Evolutionary conservation across 2,329 filamentous ascomycete genomes (phyloP).

Genomic region (Exophiala dermatitidis): DNA sequence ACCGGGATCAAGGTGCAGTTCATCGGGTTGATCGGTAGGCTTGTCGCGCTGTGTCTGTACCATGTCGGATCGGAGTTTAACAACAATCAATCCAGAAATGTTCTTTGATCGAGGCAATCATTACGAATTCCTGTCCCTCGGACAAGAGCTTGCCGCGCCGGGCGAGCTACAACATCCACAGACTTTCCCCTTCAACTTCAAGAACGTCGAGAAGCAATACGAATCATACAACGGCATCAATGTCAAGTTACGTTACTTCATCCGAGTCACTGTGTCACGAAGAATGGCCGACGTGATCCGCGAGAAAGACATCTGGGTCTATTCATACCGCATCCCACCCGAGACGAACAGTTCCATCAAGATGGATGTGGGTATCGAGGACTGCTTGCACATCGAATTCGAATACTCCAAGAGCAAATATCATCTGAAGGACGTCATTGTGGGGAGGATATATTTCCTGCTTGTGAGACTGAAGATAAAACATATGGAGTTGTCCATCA

Average conservation of each 20-base stretch:
- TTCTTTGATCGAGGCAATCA: conserved; percentile 99
- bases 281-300: conserved; percentile 97
- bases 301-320: conserved; percentile 99
- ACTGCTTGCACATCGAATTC: conserved; percentile 98
- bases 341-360: conserved; percentile 99
- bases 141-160: conserved; percentile 91
- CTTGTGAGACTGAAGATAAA: conserved; percentile 97
- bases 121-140: conserved; percentile 96
- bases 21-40: conserved; percentile 87
- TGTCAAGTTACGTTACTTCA: conserved; percentile 96
- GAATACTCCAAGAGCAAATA: conserved; percentile 99
- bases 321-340: conserved; percentile 94
- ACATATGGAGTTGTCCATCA: conserved; percentile 98
- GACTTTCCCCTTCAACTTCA: conserved; percentile 99
- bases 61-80: conserved; percentile 4
- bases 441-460: conserved; percentile 96
- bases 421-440: conserved; percentile 97
- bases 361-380: conserved; percentile 99
- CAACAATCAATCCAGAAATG: conserved; percentile 62
- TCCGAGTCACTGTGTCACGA: conserved; percentile 90
- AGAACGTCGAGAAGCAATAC: conserved; percentile 99
- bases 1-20: conserved; percentile 99
- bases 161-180: conserved; percentile 98
- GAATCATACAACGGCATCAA: conserved; percentile 99
- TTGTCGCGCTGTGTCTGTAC: background rate